Percentiles rank a stretch among this genome's conserved stretches.
Conservation (phyloP, 495 filamentous ascomycete genomes). For the Penicillium simplicissimum region DNA sequence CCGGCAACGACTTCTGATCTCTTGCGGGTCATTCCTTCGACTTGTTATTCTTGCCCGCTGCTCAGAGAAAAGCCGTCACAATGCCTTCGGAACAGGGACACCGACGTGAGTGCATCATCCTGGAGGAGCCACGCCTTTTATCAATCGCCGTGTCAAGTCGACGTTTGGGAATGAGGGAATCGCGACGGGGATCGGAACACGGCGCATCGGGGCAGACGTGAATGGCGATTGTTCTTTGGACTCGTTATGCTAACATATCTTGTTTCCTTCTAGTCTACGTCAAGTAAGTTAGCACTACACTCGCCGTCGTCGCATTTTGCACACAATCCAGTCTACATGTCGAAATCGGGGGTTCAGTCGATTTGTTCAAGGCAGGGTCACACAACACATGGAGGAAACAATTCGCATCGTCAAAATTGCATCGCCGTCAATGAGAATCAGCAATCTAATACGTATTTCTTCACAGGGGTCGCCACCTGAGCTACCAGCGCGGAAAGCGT, state of each 20-base stretch:
- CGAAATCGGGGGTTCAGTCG: slow-evolving; percentile 11
- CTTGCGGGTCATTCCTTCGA: slow-evolving; percentile 53
- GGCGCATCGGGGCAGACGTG: slow-evolving; percentile 19
- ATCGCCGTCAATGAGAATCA: slow-evolving; percentile 23
- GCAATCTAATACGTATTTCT: slow-evolving; percentile 40
- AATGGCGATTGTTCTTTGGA: slow-evolving; percentile 15
- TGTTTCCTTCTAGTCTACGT: slow-evolving; percentile 71
- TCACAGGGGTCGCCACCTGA: slow-evolving; percentile 84
- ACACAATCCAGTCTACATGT: slow-evolving; percentile 20
- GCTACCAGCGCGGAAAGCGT: slow-evolving; percentile 88
- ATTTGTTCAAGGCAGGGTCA: neutral
- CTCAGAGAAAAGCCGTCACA: slow-evolving; percentile 57
- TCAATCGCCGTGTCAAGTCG: slow-evolving; percentile 19
- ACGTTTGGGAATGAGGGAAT: neutral
- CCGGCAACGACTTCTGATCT: slow-evolving; percentile 49
- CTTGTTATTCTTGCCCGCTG: slow-evolving; percentile 51
- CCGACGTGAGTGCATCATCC: slow-evolving; percentile 65
- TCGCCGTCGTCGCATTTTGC: slow-evolving; percentile 30
- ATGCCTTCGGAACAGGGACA: slow-evolving; percentile 84
- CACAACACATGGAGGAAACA: slow-evolving; percentile 6
- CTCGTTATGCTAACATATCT: slow-evolving; percentile 38
- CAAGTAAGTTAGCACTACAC: slow-evolving; percentile 67
- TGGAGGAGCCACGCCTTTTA: slow-evolving; percentile 9
- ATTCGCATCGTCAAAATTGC: slow-evolving; percentile 2
- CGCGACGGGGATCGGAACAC: neutral